A percentile compares a stretch with the other conserved stretches of the same genome.
phyloP scores from a whole-genome alignment of 345 rosid genomes.

The Sisymbrium irio region DNA sequence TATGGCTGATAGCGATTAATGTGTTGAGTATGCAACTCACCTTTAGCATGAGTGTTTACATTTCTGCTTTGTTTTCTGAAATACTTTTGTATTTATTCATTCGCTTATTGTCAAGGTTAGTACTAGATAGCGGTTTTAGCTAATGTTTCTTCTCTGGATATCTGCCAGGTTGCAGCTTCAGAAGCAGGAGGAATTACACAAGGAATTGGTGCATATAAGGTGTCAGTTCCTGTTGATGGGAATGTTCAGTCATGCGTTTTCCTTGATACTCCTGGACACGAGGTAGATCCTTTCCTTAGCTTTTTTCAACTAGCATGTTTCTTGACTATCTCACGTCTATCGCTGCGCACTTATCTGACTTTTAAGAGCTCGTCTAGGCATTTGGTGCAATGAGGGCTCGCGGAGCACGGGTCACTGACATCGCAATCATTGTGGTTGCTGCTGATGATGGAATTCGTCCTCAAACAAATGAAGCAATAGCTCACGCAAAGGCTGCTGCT shows the following conservation, averaged over 20 bases:
- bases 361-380: slow-evolving; percentile 58
- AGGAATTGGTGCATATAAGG: slow-evolving; percentile 96
- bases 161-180: slow-evolving; percentile 79
- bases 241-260: slow-evolving; percentile 78
- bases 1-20: not conserved
- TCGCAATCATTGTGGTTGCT: slow-evolving; percentile 93
- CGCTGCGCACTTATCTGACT: slow-evolving; percentile 16
- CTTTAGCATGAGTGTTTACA: not conserved
- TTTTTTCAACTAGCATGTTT: slow-evolving; percentile 11
- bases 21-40: slow-evolving; percentile 3
- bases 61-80: not conserved
- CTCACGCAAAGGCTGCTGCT: slow-evolving; percentile 97
- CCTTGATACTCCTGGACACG: slow-evolving; percentile 99
- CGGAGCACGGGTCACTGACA: slow-evolving; percentile 95
- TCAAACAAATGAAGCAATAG: slow-evolving; percentile 96
- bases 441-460: slow-evolving; percentile 99
- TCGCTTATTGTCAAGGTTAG: not conserved
- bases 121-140: slow-evolving; percentile 10
- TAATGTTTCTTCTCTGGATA: slow-evolving; percentile 32
- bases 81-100: not conserved
- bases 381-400: slow-evolving; percentile 99
- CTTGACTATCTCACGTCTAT: not conserved
- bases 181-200: slow-evolving; percentile 99
- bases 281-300: slow-evolving; percentile 49
- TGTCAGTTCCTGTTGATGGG: slow-evolving; percentile 80